Evolutionary conservation across 139 green algal species (phyloP), one percentile per base, ranked within the genome.

Genomic region (Picochlorum costavermella): DNA sequence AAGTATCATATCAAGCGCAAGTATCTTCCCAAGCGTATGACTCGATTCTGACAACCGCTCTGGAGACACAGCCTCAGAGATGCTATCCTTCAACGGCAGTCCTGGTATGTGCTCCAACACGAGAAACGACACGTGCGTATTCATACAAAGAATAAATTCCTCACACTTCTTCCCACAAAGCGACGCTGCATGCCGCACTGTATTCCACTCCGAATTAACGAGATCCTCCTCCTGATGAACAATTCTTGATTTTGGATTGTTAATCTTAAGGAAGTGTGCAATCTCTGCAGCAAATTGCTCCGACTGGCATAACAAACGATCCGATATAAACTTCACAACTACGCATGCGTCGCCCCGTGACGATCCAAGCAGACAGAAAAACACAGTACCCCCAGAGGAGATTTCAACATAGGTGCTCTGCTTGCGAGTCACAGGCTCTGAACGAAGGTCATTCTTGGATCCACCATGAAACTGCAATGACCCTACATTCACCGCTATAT

Each of bases 201-300:
- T 50, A 40, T 61, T 57, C 76, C 76, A 85, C 59, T 85, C 78
- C 67, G 64, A 28, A 40, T 40, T 8, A 36, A 31, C 12, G 3
- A 8, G 16, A 44, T 50, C 23, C 23, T 56, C 31, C 37, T 44
- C 26, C 30, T 25, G 12, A 17, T 83, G 60, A 12, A 94, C 62
- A 55, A 94, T 89, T 50, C 83, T 71, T 62, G 68, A 83, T 17
- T 74, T 69, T 3, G 86, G 86, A 0, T 77, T 71, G 29, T 49
- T 70, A 40, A 94, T 82, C 49, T 78, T 78, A 49, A 94, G 31
- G 67, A 92, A 79, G 9, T 71, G 66, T 9, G 86, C 84, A 20
- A 94, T 71, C 76, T 92, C 86, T 23, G 81, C 83, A 20, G 86
- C 86, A 75, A 94, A 92, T 65, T 88, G 84, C 76, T 92, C 85